Conservation (phyloP, 176 grass and related monocot genomes). For the Raddia distichophylla region DNA sequence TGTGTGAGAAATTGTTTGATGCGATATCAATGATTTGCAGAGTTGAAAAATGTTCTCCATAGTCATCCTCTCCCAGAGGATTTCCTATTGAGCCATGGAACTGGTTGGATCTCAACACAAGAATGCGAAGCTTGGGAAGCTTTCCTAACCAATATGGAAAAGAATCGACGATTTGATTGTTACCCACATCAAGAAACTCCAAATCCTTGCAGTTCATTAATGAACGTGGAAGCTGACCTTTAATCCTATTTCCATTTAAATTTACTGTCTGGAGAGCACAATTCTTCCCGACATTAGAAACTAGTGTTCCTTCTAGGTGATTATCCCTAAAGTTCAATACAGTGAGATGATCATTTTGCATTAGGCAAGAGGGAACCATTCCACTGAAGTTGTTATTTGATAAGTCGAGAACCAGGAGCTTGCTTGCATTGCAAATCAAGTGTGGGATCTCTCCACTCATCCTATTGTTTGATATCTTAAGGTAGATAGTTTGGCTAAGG, state of each 20-base stretch:
- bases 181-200: constrained; percentile 29
- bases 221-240: not conserved
- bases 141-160: constrained; percentile 28
- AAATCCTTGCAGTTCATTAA: not conserved
- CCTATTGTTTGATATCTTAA: constrained; percentile 36
- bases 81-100: constrained; percentile 14
- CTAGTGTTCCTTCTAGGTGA: constrained; percentile 32
- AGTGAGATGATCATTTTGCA: not conserved
- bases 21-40: constrained; percentile 43
- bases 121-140: not conserved
- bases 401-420: not conserved
- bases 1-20: constrained; percentile 19
- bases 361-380: not conserved
- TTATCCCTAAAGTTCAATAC: constrained; percentile 39
- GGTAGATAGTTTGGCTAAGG: rapidly evolving
- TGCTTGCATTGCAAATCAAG: constrained; percentile 27
- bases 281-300: not conserved
- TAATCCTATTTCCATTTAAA: constrained; percentile 36
- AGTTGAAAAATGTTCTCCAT: not conserved
- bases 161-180: not conserved
- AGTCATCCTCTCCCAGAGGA: not conserved
- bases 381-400: constrained; percentile 45
- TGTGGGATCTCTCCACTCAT: constrained; percentile 19
- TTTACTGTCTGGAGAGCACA: constrained; percentile 17
- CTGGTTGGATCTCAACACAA: constrained; percentile 30